These are phyloP conservation scores for Tagetes patula DNA, from an alignment of 129 eudicot species.

Conservation along the genomic window DNA sequence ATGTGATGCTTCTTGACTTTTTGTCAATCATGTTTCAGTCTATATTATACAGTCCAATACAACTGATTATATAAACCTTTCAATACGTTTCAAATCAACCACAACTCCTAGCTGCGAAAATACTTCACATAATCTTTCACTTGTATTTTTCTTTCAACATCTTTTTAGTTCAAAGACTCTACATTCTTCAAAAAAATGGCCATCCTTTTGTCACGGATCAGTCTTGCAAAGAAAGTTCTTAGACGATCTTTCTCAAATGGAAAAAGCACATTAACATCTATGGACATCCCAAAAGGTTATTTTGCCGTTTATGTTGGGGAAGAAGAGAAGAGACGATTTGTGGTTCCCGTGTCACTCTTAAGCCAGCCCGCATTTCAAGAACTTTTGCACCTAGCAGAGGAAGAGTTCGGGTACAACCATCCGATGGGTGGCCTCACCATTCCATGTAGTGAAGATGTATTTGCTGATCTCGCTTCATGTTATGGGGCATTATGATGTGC, in stretches of 20 bases:
- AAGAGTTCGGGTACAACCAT: not conserved
- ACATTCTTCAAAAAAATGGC: too few relatives aligned
- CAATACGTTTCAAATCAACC: not conserved
- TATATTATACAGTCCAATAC: too few relatives aligned
- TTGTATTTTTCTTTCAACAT: not conserved
- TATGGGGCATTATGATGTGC: too few relatives aligned
- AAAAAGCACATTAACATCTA: too few relatives aligned
- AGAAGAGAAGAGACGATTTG: not conserved
- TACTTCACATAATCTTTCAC: not conserved
- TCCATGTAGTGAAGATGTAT: not conserved
- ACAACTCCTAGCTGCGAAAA: not conserved
- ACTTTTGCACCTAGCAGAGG: not conserved
- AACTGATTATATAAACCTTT: not conserved
- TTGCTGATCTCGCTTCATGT: not conserved
- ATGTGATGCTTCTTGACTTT: not conserved
- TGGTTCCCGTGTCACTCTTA: not conserved
- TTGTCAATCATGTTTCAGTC: not conserved
- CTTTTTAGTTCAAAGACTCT: not conserved
- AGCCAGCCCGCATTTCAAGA: not conserved
- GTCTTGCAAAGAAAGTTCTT: too few relatives aligned
- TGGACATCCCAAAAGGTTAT: not conserved
- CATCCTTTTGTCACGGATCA: too few relatives aligned
- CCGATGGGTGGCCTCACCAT: not conserved
- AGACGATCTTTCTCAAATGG: too few relatives aligned
- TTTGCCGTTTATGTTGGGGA: not conserved